A percentile compares a stretch with the other conserved stretches of the same genome.
These are phyloP conservation scores for Asterochloris erici DNA, from an alignment of 139 green algal genomes.

Conservation along the genomic window DNA sequence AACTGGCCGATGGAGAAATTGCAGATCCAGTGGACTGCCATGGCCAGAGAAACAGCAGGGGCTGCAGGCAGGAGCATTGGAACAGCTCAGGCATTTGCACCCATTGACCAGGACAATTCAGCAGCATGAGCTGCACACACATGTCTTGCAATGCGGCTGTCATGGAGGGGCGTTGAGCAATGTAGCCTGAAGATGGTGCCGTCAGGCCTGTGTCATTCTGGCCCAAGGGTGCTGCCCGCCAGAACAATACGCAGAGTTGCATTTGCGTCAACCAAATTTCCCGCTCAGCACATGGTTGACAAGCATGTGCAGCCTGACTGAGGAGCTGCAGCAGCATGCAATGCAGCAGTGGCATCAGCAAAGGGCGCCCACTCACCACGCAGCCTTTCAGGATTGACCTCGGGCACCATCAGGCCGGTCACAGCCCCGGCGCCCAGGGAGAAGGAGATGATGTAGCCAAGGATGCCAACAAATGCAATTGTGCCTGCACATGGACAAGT, in stretches of 20 bases:
- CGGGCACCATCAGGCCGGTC: constrained; percentile 84
- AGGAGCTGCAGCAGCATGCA: background rate
- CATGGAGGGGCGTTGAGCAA: too few relatives aligned
- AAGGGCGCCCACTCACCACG: constrained; percentile 23
- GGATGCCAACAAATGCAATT: constrained; percentile 74
- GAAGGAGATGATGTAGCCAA: constrained; percentile 90
- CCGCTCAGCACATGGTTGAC: too few relatives aligned
- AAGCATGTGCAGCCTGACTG: too few relatives aligned
- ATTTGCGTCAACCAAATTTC: background rate
- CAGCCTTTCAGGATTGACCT: constrained; percentile 80
- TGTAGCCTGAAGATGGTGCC: background rate
- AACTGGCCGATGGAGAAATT: constrained; percentile 85
- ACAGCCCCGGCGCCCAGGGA: constrained; percentile 89
- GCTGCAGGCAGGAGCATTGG: constrained; percentile 26
- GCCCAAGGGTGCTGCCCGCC: background rate
- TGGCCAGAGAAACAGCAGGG: constrained; percentile 48
- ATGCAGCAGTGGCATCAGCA: background rate
- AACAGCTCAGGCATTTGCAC: background rate
- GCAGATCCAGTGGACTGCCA: constrained; percentile 75
- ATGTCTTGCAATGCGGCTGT: too few relatives aligned
- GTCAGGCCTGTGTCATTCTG: background rate
- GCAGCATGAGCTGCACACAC: background rate
- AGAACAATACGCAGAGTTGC: background rate
- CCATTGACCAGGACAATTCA: background rate
- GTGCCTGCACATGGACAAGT: constrained; percentile 19